These are phyloP conservation scores for Leptographium galeiforme DNA, from an alignment of 2,329 filamentous ascomycete species.

Conservation along the genomic window DNA sequence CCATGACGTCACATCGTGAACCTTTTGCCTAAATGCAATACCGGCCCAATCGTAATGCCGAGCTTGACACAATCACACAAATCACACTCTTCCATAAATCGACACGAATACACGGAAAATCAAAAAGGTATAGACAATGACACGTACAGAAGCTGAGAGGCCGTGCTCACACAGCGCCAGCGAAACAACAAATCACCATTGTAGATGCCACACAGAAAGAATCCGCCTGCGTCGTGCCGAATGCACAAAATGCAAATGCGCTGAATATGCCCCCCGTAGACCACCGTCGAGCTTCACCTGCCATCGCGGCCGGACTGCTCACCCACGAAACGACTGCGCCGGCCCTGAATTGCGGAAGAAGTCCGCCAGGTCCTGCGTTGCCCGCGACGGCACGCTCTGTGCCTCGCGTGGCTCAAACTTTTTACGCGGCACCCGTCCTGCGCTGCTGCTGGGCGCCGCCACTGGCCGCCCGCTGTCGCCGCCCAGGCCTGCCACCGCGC, in stretches of 20 bases:
- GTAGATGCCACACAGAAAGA: not conserved
- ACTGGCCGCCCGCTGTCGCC: not conserved
- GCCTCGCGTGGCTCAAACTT: slow-evolving; percentile 44
- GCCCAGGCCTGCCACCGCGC: slow-evolving; percentile 1
- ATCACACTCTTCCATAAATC: not conserved
- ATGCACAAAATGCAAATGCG: not conserved
- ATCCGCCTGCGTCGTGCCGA: not conserved
- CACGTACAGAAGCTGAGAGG: too few species aligned
- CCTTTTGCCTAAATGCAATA: too few species aligned
- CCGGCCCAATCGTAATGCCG: too few species aligned
- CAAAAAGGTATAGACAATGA: too few species aligned
- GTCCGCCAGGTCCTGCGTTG: slow-evolving; percentile 56
- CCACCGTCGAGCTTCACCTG: not conserved
- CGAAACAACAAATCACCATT: not conserved
- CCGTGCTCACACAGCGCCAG: too few species aligned
- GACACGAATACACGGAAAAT: not conserved
- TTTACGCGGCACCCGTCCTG: slow-evolving; percentile 37
- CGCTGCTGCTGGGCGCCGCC: slow-evolving; percentile 4
- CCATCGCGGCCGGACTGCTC: not conserved
- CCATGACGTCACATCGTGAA: too few species aligned
- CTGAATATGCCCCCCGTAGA: too few species aligned
- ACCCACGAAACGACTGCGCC: slow-evolving; percentile 24
- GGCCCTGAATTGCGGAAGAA: slow-evolving; percentile 60
- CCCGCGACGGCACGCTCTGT: slow-evolving; percentile 22
- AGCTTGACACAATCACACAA: too few species aligned